These are phyloP conservation scores for Quercus aquifolioides DNA, from an alignment of 306 rosid species.

Conservation along the genomic window DNA sequence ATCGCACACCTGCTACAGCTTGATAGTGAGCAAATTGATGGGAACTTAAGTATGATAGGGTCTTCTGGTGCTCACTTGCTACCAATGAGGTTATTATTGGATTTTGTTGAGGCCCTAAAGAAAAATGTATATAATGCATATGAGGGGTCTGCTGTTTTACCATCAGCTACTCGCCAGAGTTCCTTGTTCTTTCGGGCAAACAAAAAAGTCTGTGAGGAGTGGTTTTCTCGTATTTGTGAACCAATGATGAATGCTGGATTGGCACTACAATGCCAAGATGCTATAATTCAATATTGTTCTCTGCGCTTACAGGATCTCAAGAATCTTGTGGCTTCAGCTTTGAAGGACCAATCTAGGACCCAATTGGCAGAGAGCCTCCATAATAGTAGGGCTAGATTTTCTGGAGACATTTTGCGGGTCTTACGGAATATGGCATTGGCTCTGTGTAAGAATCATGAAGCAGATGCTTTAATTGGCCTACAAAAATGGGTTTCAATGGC, in stretches of 20 bases:
- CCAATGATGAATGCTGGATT: slow-evolving; percentile 98
- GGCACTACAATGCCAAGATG: slow-evolving; percentile 86
- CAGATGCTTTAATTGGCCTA: slow-evolving; percentile 79
- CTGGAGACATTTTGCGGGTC: slow-evolving; percentile 63
- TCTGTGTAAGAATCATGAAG: slow-evolving; percentile 73
- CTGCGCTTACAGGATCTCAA: slow-evolving; percentile 80
- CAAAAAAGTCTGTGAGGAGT: slow-evolving; percentile 96
- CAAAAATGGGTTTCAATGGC: slow-evolving; percentile 72
- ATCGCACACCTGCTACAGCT: slow-evolving; percentile 79
- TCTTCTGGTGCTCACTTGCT: slow-evolving; percentile 91
- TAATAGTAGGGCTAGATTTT: slow-evolving; percentile 53
- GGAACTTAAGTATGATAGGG: slow-evolving; percentile 88
- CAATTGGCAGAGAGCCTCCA: slow-evolving; percentile 59
- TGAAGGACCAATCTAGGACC: slow-evolving; percentile 78
- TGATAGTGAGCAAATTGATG: slow-evolving; percentile 84
- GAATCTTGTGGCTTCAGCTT: slow-evolving; percentile 51
- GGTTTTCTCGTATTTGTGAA: slow-evolving; percentile 99
- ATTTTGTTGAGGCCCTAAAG: slow-evolving; percentile 91
- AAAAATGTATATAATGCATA: slow-evolving; percentile 94
- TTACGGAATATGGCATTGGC: slow-evolving; percentile 77
- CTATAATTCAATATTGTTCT: slow-evolving; percentile 80
- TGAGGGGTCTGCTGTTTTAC: slow-evolving; percentile 87
- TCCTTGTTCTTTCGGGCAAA: slow-evolving; percentile 91
- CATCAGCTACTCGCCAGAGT: slow-evolving; percentile 74
- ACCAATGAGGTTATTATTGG: slow-evolving; percentile 86